Evolutionary conservation across 2,329 filamentous ascomycete species (phyloP), one percentile per base, ranked within the genome.

Genomic region (Alternaria angustiovoidea): DNA sequence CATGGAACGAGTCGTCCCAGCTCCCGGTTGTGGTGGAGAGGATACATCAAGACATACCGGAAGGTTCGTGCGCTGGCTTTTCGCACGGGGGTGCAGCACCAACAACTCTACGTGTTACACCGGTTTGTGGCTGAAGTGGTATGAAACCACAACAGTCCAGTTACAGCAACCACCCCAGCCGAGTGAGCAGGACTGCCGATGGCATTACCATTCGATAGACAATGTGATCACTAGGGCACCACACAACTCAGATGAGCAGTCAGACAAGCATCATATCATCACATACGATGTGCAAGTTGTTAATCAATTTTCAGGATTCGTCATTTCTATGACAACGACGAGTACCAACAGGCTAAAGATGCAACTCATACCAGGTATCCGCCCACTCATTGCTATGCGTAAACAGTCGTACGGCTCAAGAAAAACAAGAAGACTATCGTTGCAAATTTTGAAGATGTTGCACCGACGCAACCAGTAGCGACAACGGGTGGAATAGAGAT

Each of bases 331-430:
- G 1, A 49, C 1, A 49, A 16, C 22, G 46, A 26, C 20, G n/a
- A 22, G 30, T 11, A 14, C 20, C 6, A n/a, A 26, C 20, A 49
- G 20, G 2, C 20, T 26, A 30, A 32, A 3, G 22, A 38, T 38
- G 22, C 46, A 38, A 49, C 8, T 24, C 24, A 42, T 55, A 34
- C 26, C 38, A 57, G 22, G 46, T 46, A 43, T 39, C 55, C 55
- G 5, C 55, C 55, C 48, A 44, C 18, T 36, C 16, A 53, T 36
- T 58, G 53, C 57, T 64, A 61, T 66, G 61, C 62, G 53, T 61
- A 56, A 63, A 42, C 51, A 54, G 48, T 57, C 32, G 14, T 6
- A 51, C 63, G 61, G 59, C 66, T 24, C 60, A 64, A 49, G 44
- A 38, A 47, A 46, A 51, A 52, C 36, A 12, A 36, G 41, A 44